Evolutionary conservation across 2,329 filamentous ascomycete species (phyloP), one percentile per base, ranked within the genome.

Genomic region (Coniochaeta pulveracea): DNA sequence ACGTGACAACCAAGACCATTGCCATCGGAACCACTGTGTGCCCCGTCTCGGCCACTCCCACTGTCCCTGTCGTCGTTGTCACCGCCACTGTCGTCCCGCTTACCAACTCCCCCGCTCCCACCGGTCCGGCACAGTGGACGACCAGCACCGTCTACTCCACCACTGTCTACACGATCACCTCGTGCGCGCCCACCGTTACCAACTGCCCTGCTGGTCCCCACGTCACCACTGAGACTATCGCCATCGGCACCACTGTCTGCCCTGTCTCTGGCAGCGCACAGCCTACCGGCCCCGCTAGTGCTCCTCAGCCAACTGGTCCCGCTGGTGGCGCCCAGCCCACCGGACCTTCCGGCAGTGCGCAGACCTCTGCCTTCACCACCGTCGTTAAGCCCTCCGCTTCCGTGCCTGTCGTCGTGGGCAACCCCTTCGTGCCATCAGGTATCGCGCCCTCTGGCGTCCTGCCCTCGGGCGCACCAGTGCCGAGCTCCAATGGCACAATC

Each of bases 1-100:
- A 41, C 28, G 24, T 41, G 8, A 34, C 39, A 19, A 44, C 40
- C 33, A 35, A 44, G 37, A 41, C 41, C 19, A 30, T 44, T 14
- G 37, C 40, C 23, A 32, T 46, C n/a, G 37, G 39, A 22, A 38
- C 36, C n/a, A 38, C 36, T 28, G 36, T 38, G 23, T 38, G 36
- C 36, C 33, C 36, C 33, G n/a, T n/a, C 27, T 36, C 2, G 22
- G n/a, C n/a, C n/a, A 24, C 9, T 24, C 22, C 22, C 9, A 24
- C 9, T 24, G n/a, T n/a, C 22, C 22, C 22, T n/a, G 22, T 25
- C 29, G 18, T 21, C 19, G 29, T 22, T 19, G 29, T 32, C 15
- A 32, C 29, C 19, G 18, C 18, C 19, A 32, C 29, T 19, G 29
- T 32, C 19, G 19, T 17, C 9, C 30, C 30, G 11, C 16, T 25